phyloP scores from a whole-genome alignment of 306 rosid species.

The Malus fusca region DNA sequence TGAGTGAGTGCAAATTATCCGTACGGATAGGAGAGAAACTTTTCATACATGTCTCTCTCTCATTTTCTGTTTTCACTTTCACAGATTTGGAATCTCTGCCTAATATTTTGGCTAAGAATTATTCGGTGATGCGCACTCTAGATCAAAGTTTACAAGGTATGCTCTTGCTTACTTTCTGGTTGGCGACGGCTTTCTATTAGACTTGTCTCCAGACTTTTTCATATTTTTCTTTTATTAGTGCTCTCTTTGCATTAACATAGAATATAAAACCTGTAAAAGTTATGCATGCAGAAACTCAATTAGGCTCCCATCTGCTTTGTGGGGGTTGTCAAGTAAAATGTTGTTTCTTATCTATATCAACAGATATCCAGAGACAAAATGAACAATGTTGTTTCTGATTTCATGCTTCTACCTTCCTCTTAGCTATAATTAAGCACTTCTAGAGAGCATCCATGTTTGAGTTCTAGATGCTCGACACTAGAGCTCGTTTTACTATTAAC shows the following conservation, averaged over 20 bases:
- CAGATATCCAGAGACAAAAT: slow-evolving; percentile 76
- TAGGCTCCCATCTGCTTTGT: not conserved
- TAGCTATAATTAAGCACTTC: not conserved
- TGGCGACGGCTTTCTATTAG: too few species aligned
- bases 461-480: not conserved
- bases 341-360: slow-evolving; percentile 15
- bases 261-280: not conserved
- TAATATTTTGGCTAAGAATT: slow-evolving; percentile 76
- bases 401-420: not conserved
- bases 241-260: slow-evolving; percentile 1
- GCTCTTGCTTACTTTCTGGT: not conserved
- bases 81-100: slow-evolving; percentile 86
- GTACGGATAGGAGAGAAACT: not conserved
- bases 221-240: not conserved
- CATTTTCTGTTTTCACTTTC: not conserved
- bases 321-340: not conserved
- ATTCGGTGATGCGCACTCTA: slow-evolving; percentile 66
- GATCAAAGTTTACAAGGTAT: slow-evolving; percentile 87
- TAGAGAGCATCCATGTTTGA: not conserved
- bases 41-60: slow-evolving; percentile 28
- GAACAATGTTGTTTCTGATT: slow-evolving; percentile 34
- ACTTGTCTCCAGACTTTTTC: not conserved
- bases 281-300: not conserved
- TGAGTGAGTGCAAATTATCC: not conserved
- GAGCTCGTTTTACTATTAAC: not conserved